Conservation (phyloP, 805 yeast genomes). For the Sugiyamaella floridensis region DNA sequence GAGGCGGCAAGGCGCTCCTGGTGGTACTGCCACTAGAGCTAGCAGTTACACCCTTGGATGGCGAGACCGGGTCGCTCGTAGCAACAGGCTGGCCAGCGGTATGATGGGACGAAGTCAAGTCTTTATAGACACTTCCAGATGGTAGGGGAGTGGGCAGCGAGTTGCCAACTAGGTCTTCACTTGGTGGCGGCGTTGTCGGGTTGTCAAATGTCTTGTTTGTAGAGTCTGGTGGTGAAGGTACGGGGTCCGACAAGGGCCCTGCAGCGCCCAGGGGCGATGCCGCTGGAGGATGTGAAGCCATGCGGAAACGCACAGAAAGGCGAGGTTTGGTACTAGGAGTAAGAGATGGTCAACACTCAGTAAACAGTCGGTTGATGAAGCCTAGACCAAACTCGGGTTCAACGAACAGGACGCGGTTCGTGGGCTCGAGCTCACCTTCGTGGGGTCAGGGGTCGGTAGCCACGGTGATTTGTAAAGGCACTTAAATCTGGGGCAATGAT, state of each 20-base stretch:
- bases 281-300: not conserved
- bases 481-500: too few relatives aligned
- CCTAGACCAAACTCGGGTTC: too few relatives aligned
- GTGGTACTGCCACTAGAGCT: not conserved
- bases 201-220: too few relatives aligned
- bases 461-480: not conserved
- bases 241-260: too few relatives aligned
- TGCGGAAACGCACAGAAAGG: not conserved
- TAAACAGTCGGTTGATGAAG: too few relatives aligned
- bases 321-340: not conserved
- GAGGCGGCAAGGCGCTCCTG: not conserved
- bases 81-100: not conserved
- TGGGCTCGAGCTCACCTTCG: not conserved
- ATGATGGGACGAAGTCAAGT: not conserved
- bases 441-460: not conserved
- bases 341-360: too few relatives aligned
- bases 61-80: not conserved
- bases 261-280: not conserved
- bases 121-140: slow-evolving; percentile 14
- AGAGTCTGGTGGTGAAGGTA: too few relatives aligned
- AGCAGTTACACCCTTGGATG: not conserved
- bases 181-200: slow-evolving; percentile 3
- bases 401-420: not conserved
- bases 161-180: not conserved
- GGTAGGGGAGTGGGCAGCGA: slow-evolving; percentile 17